These are phyloP conservation scores for Fusarium brevicatenulatum DNA, from an alignment of 2,329 filamentous ascomycete species.

Conservation along the genomic window DNA sequence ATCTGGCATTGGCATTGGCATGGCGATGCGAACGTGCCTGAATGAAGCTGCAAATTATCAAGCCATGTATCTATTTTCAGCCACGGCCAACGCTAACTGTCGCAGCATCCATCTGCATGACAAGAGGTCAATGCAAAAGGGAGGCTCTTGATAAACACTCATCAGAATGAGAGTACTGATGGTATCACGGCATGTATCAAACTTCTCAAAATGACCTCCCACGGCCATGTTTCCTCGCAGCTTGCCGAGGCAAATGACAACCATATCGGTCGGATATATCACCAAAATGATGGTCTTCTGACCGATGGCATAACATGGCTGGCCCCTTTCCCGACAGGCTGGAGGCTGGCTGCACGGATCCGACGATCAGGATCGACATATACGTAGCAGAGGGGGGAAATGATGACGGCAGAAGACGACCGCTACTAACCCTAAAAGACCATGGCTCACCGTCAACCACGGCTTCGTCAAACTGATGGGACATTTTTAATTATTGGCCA, in stretches of 20 bases:
- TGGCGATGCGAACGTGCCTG: slow-evolving; percentile 9
- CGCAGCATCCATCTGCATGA: slow-evolving; percentile 3
- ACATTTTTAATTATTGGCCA: slow-evolving; percentile 9
- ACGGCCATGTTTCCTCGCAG: slow-evolving; percentile 1
- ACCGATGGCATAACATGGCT: slow-evolving; percentile 15
- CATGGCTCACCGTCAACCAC: slow-evolving; percentile 35
- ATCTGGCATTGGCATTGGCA: slow-evolving; percentile 17
- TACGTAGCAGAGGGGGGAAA: slow-evolving; percentile 29
- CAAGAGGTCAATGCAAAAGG: slow-evolving; percentile 1
- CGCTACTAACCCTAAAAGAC: slow-evolving; percentile 22
- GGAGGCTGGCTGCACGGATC: slow-evolving; percentile 41
- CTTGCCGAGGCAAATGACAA: slow-evolving; percentile 16
- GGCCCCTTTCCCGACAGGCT: slow-evolving; percentile 37
- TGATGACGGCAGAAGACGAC: slow-evolving; percentile 37
- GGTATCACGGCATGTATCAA: not conserved
- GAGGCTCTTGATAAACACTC: not conserved
- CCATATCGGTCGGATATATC: slow-evolving; percentile 17
- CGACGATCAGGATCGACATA: slow-evolving; percentile 44
- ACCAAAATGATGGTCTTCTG: slow-evolving; percentile 26
- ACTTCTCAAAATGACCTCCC: not conserved
- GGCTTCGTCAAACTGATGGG: not conserved
- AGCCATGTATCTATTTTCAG: slow-evolving; percentile 24
- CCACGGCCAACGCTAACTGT: not conserved
- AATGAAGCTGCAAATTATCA: slow-evolving; percentile 14
- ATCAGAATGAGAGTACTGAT: not conserved